These are phyloP conservation scores for Phaeodactylum tricornutum DNA, from an alignment of 108 stramenopile genomes.

Conservation along the genomic window DNA sequence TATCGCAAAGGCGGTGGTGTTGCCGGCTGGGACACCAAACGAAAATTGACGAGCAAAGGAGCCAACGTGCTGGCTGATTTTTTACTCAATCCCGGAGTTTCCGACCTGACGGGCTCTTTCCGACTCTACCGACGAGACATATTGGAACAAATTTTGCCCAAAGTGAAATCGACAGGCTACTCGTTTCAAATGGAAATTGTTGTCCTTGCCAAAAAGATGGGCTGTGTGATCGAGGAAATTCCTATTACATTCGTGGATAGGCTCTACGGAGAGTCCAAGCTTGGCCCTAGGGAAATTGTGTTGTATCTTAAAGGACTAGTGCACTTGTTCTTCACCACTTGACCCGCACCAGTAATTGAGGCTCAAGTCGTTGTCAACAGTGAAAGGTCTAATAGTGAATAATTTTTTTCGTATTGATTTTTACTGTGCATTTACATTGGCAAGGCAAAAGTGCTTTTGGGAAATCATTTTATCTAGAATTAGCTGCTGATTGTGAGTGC, in stretches of 20 bases:
- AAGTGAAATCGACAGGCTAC: slow-evolving; percentile 85
- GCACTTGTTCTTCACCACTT: slow-evolving; percentile 83
- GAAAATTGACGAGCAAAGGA: slow-evolving; percentile 89
- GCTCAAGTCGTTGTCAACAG: no score
- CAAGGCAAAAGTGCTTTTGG: no score
- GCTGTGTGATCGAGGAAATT: slow-evolving; percentile 85
- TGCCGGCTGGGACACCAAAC: slow-evolving; percentile 82
- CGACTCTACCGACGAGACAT: slow-evolving; percentile 87
- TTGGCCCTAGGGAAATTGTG: slow-evolving; percentile 93
- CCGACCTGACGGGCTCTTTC: slow-evolving; percentile 94
- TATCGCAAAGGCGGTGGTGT: slow-evolving; percentile 91
- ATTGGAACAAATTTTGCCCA: slow-evolving; percentile 79
- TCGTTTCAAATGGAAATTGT: slow-evolving; percentile 99
- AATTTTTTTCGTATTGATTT: no score
- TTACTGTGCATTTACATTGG: no score
- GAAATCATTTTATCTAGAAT: no score
- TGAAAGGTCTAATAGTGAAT: no score
- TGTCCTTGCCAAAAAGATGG: slow-evolving; percentile 73
- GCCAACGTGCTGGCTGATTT: slow-evolving; percentile 95
- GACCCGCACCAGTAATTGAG: no score
- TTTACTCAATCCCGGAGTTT: slow-evolving; percentile 82
- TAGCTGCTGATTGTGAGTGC: no score
- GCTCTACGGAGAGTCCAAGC: slow-evolving; percentile 96
- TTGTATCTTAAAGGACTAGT: slow-evolving; percentile 88
- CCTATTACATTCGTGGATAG: slow-evolving; percentile 97